Conservation (phyloP, 495 filamentous ascomycete species). For the Trichodelitschia bisporula region DNA sequence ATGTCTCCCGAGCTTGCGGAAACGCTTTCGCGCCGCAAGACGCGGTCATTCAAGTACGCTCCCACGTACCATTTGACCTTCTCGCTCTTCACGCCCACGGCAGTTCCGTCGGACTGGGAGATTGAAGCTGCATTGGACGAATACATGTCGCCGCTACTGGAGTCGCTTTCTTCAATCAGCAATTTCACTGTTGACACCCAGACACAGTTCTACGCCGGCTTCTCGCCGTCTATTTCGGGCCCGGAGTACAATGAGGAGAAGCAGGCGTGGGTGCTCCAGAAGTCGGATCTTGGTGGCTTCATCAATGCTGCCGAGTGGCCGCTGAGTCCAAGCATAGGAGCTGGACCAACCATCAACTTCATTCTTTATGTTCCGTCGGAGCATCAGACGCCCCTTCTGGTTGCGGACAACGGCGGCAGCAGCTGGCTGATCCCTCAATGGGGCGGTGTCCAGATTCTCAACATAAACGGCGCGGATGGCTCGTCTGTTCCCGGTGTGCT, state of each 20-base stretch:
- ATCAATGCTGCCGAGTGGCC: slow-evolving; percentile 98
- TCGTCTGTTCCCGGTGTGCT: slow-evolving; percentile 22
- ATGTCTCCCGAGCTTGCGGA: slow-evolving; percentile 23
- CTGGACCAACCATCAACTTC: slow-evolving; percentile 85
- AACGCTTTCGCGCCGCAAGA: slow-evolving; percentile 33
- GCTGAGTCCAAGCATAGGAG: slow-evolving; percentile 76
- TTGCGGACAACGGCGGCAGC: slow-evolving; percentile 46
- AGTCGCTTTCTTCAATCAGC: slow-evolving; percentile 55
- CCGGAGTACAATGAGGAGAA: slow-evolving; percentile 27
- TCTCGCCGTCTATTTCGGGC: slow-evolving; percentile 42
- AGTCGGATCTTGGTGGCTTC: slow-evolving; percentile 77
- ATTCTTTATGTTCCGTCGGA: slow-evolving; percentile 54
- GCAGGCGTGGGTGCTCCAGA: slow-evolving; percentile 41
- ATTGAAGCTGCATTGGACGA: slow-evolving; percentile 62
- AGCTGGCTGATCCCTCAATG: slow-evolving; percentile 94
- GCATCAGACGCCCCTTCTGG: slow-evolving; percentile 35
- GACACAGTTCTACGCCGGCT: slow-evolving; percentile 71
- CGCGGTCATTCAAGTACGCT: slow-evolving; percentile 70
- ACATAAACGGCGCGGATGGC: slow-evolving; percentile 22
- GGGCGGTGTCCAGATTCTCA: slow-evolving; percentile 73
- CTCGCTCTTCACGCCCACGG: slow-evolving; percentile 66
- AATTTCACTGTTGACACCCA: slow-evolving; percentile 96
- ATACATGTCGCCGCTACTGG: slow-evolving; percentile 59
- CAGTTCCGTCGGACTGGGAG: slow-evolving; percentile 68
- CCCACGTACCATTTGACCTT: slow-evolving; percentile 91